These are phyloP conservation scores for Taphrina communis DNA, from an alignment of 1,139 yeast species.

Conservation along the genomic window DNA sequence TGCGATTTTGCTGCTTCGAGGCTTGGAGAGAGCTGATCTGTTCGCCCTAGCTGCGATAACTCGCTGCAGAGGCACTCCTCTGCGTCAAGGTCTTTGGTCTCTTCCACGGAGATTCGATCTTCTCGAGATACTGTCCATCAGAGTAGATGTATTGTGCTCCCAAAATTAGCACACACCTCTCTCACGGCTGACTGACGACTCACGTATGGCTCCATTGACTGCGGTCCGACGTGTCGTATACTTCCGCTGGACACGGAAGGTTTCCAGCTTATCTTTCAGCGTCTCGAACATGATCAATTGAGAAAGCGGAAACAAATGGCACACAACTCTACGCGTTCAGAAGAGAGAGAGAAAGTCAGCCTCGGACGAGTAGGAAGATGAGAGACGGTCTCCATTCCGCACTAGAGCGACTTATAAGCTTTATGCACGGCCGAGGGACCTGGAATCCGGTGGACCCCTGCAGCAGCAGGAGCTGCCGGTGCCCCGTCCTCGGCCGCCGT, in stretches of 20 bases:
- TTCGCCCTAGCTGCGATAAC: conserved; percentile 12
- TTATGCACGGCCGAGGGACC: neutral
- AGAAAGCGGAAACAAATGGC: neutral
- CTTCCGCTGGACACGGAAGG: conserved; percentile 18
- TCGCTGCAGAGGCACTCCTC: conserved; percentile 10
- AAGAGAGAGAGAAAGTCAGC: too few relatives aligned
- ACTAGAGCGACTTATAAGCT: neutral
- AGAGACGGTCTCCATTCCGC: neutral
- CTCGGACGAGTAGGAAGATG: too few relatives aligned
- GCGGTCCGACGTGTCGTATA: conserved; percentile 7
- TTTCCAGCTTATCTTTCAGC: conserved; percentile 27
- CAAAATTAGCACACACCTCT: neutral
- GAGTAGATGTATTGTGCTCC: conserved; percentile 15
- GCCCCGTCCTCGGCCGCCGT: too few relatives aligned
- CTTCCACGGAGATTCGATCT: conserved; percentile 17
- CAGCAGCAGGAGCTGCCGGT: too few relatives aligned
- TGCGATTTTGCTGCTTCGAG: conserved; percentile 7
- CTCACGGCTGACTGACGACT: neutral
- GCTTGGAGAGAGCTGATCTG: neutral
- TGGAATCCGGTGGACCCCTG: too few relatives aligned
- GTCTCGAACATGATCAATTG: conserved; percentile 11
- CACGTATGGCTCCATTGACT: conserved; percentile 3
- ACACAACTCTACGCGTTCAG: neutral
- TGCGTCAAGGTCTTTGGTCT: neutral
- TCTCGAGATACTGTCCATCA: conserved; percentile 25